These are phyloP conservation scores for Chaetomidium leptoderma DNA, from an alignment of 495 filamentous ascomycete species.

Conservation along the genomic window DNA sequence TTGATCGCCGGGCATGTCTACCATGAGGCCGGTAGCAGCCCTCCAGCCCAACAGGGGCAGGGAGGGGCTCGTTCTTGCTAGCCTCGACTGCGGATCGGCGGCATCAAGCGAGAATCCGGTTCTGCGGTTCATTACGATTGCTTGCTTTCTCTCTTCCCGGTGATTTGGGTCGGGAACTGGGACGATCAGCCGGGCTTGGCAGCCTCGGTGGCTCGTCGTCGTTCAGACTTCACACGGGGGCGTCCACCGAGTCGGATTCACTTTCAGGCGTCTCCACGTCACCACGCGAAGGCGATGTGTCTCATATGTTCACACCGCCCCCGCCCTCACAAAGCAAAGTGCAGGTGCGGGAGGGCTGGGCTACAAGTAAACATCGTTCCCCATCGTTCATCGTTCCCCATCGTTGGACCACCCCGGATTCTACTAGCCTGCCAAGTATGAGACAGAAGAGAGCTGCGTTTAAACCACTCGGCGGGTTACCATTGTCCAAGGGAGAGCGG, in stretches of 20 bases:
- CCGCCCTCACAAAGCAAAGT: not conserved
- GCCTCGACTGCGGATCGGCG: not conserved
- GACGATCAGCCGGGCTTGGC: too few species aligned
- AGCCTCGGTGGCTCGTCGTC: not conserved
- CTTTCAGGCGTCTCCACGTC: not conserved
- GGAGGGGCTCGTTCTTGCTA: not conserved
- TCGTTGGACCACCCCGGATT: too few species aligned
- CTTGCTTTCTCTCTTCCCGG: not conserved
- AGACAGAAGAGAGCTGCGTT: too few species aligned
- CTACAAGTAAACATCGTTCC: not conserved
- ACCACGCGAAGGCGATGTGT: too few species aligned
- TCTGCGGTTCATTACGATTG: not conserved
- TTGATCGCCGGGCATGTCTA: conserved; percentile 1
- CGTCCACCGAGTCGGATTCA: not conserved
- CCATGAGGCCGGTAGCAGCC: not conserved
- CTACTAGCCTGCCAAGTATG: too few species aligned
- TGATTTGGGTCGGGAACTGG: too few species aligned
- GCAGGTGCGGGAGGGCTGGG: too few species aligned
- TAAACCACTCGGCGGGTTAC: too few species aligned
- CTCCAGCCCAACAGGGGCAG: too few species aligned
- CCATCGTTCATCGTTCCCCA: too few species aligned
- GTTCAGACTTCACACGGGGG: not conserved
- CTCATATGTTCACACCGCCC: not conserved
- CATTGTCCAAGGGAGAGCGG: too few species aligned
- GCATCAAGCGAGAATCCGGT: not conserved